Conservation (phyloP, 1,139 yeast genomes). For the Saccharomyces hybrid region DNA sequence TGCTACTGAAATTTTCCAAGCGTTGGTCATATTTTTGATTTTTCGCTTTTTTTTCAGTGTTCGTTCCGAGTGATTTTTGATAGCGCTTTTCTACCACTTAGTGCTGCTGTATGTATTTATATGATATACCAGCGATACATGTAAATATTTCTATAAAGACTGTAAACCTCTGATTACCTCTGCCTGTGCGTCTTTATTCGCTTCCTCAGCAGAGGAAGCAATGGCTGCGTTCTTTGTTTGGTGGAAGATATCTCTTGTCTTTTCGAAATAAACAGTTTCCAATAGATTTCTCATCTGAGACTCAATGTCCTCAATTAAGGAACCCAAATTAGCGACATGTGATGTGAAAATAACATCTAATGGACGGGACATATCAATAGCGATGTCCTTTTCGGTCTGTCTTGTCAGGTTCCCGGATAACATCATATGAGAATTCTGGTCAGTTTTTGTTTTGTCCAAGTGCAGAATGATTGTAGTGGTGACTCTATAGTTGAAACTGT, state of each 20-base stretch:
- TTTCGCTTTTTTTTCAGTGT: neutral
- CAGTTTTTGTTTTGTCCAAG: conserved; percentile 33
- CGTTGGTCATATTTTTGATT: neutral
- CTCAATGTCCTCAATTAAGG: conserved; percentile 81
- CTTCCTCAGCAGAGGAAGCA: conserved; percentile 10
- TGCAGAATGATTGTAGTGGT: conserved; percentile 87
- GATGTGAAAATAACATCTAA: conserved; percentile 23
- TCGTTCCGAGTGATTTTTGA: neutral
- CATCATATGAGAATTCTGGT: conserved; percentile 34
- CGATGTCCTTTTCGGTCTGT: conserved; percentile 46
- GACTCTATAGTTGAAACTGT: conserved; percentile 53
- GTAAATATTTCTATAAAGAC: conserved; percentile 13
- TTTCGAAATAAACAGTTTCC: conserved; percentile 92
- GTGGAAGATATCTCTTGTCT: conserved; percentile 66
- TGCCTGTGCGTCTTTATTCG: conserved; percentile 21
- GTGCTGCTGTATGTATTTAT: neutral
- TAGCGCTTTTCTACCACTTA: neutral
- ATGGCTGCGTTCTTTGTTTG: conserved; percentile 17
- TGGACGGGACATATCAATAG: conserved; percentile 18
- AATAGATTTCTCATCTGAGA: conserved; percentile 76
- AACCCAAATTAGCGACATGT: conserved; percentile 81
- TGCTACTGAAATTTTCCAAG: neutral
- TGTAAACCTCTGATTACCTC: conserved; percentile 29
- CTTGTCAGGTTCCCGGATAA: conserved; percentile 82
- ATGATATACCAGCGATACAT: neutral